Evolutionary conservation across 2,329 filamentous ascomycete genomes (phyloP).

Genomic region (Teratosphaeria epicoccoides): DNA sequence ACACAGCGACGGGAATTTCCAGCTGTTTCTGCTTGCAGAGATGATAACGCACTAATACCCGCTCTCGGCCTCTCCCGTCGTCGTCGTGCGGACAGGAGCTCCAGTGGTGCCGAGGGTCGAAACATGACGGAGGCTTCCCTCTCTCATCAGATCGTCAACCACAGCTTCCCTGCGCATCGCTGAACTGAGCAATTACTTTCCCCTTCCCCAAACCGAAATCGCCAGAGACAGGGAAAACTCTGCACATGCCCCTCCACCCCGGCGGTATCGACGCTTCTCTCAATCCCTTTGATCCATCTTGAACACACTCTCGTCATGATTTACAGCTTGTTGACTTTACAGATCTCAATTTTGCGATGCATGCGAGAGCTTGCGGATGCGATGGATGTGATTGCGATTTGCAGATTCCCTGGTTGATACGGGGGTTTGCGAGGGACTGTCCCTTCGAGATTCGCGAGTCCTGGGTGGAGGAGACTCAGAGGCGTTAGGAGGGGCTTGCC

Average conservation of each 20-base stretch:
- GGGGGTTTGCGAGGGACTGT: slow-evolving; percentile 36
- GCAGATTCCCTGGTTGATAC: slow-evolving; percentile 36
- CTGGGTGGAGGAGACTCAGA: slow-evolving; percentile 36
- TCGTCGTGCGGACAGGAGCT: not conserved
- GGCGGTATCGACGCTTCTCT: slow-evolving; percentile 41
- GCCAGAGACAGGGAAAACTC: slow-evolving; percentile 27
- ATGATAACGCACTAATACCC: too few species aligned
- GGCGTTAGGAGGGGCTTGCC: slow-evolving; percentile 40
- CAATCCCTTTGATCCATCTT: slow-evolving; percentile 29
- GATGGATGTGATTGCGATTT: slow-evolving; percentile 44
- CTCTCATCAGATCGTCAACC: not conserved
- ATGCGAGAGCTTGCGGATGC: slow-evolving; percentile 19
- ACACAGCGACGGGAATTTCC: too few species aligned
- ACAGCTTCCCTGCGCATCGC: slow-evolving; percentile 2
- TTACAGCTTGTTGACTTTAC: slow-evolving; percentile 42
- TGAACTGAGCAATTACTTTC: not conserved
- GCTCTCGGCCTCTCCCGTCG: too few species aligned
- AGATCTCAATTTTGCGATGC: slow-evolving; percentile 20
- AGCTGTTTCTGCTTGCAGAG: too few species aligned
- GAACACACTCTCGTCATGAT: slow-evolving; percentile 44
- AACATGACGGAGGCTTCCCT: not conserved
- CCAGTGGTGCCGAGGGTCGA: not conserved
- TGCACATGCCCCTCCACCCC: slow-evolving; percentile 40
- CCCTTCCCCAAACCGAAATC: slow-evolving; percentile 15
- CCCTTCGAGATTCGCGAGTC: slow-evolving; percentile 29